Evolutionary conservation across 345 rosid genomes (phyloP), one percentile per base, ranked within the genome.

Genomic region (Gossypium bickii): DNA sequence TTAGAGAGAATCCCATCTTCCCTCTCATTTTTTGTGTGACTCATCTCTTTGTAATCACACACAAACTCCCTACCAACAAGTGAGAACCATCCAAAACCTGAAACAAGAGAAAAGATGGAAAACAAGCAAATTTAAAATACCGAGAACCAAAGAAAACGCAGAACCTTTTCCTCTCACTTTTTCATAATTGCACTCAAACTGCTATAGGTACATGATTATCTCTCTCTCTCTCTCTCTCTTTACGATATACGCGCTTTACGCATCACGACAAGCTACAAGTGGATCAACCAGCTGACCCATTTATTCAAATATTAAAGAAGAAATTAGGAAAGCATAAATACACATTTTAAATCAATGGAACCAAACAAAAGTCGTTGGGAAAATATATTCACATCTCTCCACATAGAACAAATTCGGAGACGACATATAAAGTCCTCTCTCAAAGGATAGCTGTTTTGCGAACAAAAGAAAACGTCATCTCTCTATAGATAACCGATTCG

Each of bases 21-120:
- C 66, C 87, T 84, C 78, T 90, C 94, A 73, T 78, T 76, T n/a
- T 86, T 83, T 27, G 77, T 68, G 72, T 57, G 85, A 87, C 92
- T 90, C 99, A 95, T 95, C 70, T 86, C 86, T 86, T 70, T 76
- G 47, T 73, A 81, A 81, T 75, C 72, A 81, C 80, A 79, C 70
- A 75, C 79, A 78, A 72, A 74, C 47, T 83, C 63, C 73, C 79
- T 76, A 63, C 52, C 75, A 82, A 69, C 79, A 78, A 75, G 76
- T 76, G 53, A 80, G 76, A 79, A 88, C 74, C 83, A 85, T 80
- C 71, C 83, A 87, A 78, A 73, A 86, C 83, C 88, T 83, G 83
- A 51, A 81, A 82, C 72, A 72, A 74, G 67, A 70, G 43, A 60
- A 77, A 80, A 69, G 69, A 49, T 20, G 43, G 12, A 73, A 49